A percentile compares a stretch with the other conserved stretches of the same genome.
Conservation (phyloP, 2,329 filamentous ascomycete species). For the Monilinia vaccinii-corymbosi region DNA sequence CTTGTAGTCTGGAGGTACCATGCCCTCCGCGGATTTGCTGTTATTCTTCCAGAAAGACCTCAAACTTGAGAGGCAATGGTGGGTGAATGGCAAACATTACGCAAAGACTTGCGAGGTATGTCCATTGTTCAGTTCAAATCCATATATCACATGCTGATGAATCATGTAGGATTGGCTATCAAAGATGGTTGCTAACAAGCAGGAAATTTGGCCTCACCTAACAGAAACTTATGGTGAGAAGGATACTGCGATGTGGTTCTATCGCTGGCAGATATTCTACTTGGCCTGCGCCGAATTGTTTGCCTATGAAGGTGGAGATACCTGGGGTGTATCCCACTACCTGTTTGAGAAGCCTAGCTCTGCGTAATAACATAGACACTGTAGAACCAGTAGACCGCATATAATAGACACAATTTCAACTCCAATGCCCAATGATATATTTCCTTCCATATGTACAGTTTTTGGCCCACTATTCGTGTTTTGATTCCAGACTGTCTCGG, state of each 20-base stretch:
- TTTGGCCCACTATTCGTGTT: neutral
- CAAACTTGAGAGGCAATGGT: conserved; percentile 55
- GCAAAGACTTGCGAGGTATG: conserved; percentile 58
- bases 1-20: conserved; percentile 52
- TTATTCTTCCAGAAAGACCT: conserved; percentile 58
- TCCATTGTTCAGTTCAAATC: conserved; percentile 1
- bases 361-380: conserved; percentile 1
- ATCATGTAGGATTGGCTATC: conserved; percentile 47
- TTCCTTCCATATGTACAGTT: conserved; percentile 13
- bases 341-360: conserved; percentile 49
- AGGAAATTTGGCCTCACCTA: conserved; percentile 53
- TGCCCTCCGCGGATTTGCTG: conserved; percentile 58
- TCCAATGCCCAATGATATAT: conserved; percentile 11
- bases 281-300: conserved; percentile 60
- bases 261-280: conserved; percentile 65
- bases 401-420: conserved; percentile 4
- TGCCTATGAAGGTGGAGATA: conserved; percentile 54
- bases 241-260: conserved; percentile 52
- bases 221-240: conserved; percentile 56
- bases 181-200: conserved; percentile 49
- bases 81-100: conserved; percentile 60
- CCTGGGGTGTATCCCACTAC: conserved; percentile 59
- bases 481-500: neutral
- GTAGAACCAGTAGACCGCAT: conserved; percentile 3
- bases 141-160: conserved; percentile 1